phyloP scores from a whole-genome alignment of 331 rosid species.

The Malus hybrid region DNA sequence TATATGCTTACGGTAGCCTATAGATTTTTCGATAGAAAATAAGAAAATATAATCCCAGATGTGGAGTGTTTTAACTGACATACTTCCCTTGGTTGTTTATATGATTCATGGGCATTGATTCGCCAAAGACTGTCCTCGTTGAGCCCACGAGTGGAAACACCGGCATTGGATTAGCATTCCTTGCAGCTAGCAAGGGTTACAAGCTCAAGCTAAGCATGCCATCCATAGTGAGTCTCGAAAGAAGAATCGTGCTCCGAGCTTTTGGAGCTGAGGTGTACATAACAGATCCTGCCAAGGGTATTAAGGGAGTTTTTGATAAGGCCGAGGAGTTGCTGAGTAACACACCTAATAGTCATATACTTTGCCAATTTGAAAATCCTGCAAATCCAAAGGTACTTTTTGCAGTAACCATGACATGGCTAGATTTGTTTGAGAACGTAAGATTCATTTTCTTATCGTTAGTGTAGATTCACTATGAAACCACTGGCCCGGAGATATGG shows the following conservation, averaged over 20 bases:
- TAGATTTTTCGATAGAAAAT: no score
- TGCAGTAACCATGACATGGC: neutral
- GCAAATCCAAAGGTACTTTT: slow-evolving; percentile 56
- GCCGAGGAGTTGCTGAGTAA: slow-evolving; percentile 43
- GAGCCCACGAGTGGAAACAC: slow-evolving; percentile 84
- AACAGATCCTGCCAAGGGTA: slow-evolving; percentile 58
- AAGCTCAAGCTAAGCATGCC: slow-evolving; percentile 57
- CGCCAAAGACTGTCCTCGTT: slow-evolving; percentile 51
- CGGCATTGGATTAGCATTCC: slow-evolving; percentile 82
- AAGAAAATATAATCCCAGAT: no score
- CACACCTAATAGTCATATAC: slow-evolving; percentile 44
- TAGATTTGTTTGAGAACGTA: neutral
- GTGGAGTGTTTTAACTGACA: neutral
- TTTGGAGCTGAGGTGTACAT: slow-evolving; percentile 76
- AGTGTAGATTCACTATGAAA: slow-evolving; percentile 72
- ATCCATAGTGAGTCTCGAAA: slow-evolving; percentile 50
- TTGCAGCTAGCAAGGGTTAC: slow-evolving; percentile 73
- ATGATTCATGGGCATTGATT: slow-evolving; percentile 7
- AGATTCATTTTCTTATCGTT: neutral
- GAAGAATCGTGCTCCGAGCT: slow-evolving; percentile 57
- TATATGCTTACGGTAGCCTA: no score
- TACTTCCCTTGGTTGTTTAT: neutral
- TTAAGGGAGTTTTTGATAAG: slow-evolving; percentile 42
- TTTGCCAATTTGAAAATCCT: slow-evolving; percentile 61
- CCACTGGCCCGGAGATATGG: slow-evolving; percentile 97